These are phyloP conservation scores for Colletotrichum sp. DNA, from an alignment of 2,329 filamentous ascomycete species.

Conservation along the genomic window DNA sequence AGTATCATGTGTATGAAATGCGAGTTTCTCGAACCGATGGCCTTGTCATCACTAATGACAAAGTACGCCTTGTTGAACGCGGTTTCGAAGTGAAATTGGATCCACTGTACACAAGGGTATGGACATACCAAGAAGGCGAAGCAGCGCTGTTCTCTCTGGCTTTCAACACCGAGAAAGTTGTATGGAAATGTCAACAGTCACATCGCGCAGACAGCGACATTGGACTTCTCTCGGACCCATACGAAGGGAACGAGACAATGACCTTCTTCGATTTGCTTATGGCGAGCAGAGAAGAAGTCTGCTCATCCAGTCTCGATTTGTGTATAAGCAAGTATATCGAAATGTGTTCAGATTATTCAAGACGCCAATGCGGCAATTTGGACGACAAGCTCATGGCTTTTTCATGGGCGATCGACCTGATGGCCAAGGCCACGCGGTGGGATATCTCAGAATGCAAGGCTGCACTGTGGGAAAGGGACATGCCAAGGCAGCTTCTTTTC, in stretches of 20 bases:
- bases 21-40: fast-evolving
- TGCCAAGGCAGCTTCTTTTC: not conserved
- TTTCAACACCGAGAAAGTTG: not conserved
- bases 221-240: fast-evolving
- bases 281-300: not conserved
- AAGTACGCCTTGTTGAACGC: not conserved
- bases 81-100: not conserved
- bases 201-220: not conserved
- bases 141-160: not conserved
- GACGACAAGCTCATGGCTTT: not conserved
- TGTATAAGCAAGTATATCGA: not conserved
- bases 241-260: not conserved
- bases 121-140: not conserved
- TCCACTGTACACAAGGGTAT: not conserved
- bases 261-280: fast-evolving
- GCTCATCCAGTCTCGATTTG: not conserved
- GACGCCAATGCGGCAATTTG: not conserved
- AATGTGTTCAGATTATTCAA: not conserved
- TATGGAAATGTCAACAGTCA: not conserved
- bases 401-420: not conserved
- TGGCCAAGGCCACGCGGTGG: not conserved
- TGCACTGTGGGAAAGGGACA: not conserved
- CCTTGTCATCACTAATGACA: fast-evolving
- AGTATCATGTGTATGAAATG: fast-evolving
- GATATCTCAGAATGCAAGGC: not conserved